Evolutionary conservation across 768 basidiomycete genomes (phyloP), one percentile per base, ranked within the genome.

Genomic region (Hemileccinum impolitum): DNA sequence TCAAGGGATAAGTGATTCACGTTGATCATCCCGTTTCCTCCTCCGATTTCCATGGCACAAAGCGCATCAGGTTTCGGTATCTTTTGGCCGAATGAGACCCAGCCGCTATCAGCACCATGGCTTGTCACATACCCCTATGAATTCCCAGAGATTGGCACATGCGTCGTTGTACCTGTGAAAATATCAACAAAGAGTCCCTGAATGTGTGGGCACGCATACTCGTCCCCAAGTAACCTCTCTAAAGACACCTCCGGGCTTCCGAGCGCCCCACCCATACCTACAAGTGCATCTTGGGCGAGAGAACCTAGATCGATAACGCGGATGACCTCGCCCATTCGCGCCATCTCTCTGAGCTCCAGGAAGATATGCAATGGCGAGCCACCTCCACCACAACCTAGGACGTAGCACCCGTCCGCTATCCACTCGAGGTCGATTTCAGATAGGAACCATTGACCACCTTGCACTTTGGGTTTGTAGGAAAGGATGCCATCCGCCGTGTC

Each of bases 311-410:
- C 78, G 18, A 80, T 57, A 10, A 81, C 72, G 15, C 72, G 69
- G 41, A 80, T 69, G 4, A 56, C 57, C 6, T 68, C 67, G 6
- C 82, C 83, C 19, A 70, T 66, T 5, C 81, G 71, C 1, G 84
- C 63, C 51, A 81, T 70, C 54, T 83, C 77, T 32, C 80, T 70
- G 8, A 74, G 65, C 55, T 74, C 74, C 3, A 83, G 61, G 56
- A 74, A 82, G 2, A 70, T 62, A 15, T 77, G 74, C 52, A 80
- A 74, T 0, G 84, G 78, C 3, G 76, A 74, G 7, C 83, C 84
- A 3, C 84, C 84, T 25, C 84, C 84, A 3, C 84, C 83, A 15
- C 75, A 78, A 0, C 83, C 84, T 2, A 85, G 69, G 35, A 85
- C 70, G 35, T 79, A 80, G 45, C 82, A 82, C 26, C 84, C 84